phyloP scores from a whole-genome alignment of 768 basidiomycete species.

The Tephrocybe sp. region DNA sequence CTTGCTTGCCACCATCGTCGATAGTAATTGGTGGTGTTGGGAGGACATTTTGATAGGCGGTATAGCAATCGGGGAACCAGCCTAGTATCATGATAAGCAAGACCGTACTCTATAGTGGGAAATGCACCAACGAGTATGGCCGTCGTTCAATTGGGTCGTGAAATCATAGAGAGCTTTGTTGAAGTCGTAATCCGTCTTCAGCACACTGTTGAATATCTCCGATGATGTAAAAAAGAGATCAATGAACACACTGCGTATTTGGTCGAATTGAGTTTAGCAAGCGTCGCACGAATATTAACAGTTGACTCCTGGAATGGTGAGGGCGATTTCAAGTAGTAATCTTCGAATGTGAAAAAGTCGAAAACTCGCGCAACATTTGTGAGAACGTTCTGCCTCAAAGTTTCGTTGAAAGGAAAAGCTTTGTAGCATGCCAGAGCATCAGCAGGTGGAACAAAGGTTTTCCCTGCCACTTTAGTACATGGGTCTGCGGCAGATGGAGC shows the following conservation, averaged over 20 bases:
- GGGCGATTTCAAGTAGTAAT: conserved; percentile 48
- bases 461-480: conserved; percentile 38
- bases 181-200: conserved; percentile 65
- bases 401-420: conserved; percentile 56
- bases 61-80: conserved; percentile 59
- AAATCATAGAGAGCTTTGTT: conserved; percentile 55
- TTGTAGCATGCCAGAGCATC: conserved; percentile 58
- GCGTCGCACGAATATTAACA: conserved; percentile 46
- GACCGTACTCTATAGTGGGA: too few relatives aligned
- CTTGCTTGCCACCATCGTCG: conserved; percentile 43
- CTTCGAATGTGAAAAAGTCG: conserved; percentile 54
- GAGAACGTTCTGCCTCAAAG: conserved; percentile 51
- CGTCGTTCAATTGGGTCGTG: conserved; percentile 57
- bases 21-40: conserved; percentile 55
- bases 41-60: conserved; percentile 49
- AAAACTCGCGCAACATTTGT: conserved; percentile 45
- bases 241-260: conserved; percentile 38
- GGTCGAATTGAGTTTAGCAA: conserved; percentile 47
- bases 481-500: conserved; percentile 33
- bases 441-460: conserved; percentile 45
- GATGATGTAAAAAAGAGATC: not conserved
- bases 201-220: not conserved
- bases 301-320: conserved; percentile 57
- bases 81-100: conserved; percentile 30
- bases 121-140: conserved; percentile 52